phyloP scores from a whole-genome alignment of 2,329 filamentous ascomycete species.

The Spiromastix sp. region DNA sequence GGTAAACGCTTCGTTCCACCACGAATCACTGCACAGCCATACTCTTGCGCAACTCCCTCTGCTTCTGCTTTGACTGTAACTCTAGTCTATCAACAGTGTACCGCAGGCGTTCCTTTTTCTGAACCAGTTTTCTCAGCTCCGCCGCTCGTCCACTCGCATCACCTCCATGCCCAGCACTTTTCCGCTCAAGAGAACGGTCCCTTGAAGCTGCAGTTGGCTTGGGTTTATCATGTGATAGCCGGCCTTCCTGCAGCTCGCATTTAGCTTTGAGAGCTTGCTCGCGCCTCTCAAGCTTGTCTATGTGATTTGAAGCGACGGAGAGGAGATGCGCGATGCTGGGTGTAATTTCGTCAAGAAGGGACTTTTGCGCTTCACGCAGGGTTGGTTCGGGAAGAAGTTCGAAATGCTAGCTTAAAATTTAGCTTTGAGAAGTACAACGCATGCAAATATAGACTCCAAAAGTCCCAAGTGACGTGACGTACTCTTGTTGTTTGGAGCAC shows the following conservation, averaged over 20 bases:
- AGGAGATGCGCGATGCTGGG: conserved; percentile 74
- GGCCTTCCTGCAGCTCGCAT: conserved; percentile 71
- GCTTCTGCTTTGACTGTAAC: conserved; percentile 69
- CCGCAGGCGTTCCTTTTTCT: conserved; percentile 74
- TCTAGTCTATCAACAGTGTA: conserved; percentile 81
- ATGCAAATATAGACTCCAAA: background rate
- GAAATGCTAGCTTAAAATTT: conserved; percentile 66
- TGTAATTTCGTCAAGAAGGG: conserved; percentile 79
- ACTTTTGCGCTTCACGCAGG: conserved; percentile 69
- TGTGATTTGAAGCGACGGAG: conserved; percentile 68
- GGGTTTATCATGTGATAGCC: conserved; percentile 38
- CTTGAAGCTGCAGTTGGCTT: conserved; percentile 12
- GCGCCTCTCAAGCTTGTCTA: conserved; percentile 71
- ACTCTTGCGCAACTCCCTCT: conserved; percentile 62
- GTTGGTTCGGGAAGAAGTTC: conserved; percentile 82
- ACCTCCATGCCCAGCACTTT: conserved; percentile 18
- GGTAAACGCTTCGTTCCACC: no score
- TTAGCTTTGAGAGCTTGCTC: conserved; percentile 77
- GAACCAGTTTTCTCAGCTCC: conserved; percentile 57
- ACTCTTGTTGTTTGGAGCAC: conserved; percentile 54
- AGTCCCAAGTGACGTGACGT: conserved; percentile 16
- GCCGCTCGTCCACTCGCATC: conserved; percentile 37
- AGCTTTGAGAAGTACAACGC: background rate
- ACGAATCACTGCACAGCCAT: conserved; percentile 47
- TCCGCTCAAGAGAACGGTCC: conserved; percentile 11